A percentile compares a stretch with the other conserved stretches of the same genome.
These are phyloP conservation scores for Kurtzmaniella quercitrusa DNA, from an alignment of 1,139 yeast genomes.

Conservation along the genomic window DNA sequence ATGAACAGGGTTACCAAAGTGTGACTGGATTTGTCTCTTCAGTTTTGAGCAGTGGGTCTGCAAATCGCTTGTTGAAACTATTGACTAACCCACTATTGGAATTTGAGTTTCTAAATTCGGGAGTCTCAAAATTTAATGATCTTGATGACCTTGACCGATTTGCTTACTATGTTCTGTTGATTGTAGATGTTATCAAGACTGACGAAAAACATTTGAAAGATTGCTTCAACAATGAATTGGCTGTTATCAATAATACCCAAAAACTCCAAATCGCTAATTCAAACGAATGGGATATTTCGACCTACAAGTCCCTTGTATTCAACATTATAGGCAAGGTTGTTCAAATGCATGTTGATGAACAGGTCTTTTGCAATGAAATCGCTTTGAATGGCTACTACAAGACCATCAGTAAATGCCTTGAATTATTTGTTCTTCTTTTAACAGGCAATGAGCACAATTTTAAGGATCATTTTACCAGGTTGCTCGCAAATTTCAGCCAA, in stretches of 20 bases:
- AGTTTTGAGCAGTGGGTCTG: constrained; percentile 50
- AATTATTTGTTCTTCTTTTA: constrained; percentile 40
- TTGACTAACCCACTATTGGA: constrained; percentile 48
- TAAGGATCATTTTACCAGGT: constrained; percentile 28
- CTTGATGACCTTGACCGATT: constrained; percentile 58
- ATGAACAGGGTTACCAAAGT: constrained; percentile 17
- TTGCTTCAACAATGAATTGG: constrained; percentile 51
- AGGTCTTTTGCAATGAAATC: constrained; percentile 15
- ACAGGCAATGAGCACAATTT: constrained; percentile 58
- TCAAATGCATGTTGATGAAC: constrained; percentile 24
- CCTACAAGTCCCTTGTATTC: constrained; percentile 56
- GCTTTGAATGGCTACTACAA: constrained; percentile 22
- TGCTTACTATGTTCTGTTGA: constrained; percentile 50
- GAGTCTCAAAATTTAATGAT: constrained; percentile 6
- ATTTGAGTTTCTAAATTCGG: constrained; percentile 24
- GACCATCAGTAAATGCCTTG: constrained; percentile 31
- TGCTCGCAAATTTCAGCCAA: constrained; percentile 27
- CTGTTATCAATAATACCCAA: constrained; percentile 47
- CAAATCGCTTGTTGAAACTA: constrained; percentile 57
- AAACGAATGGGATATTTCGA: constrained; percentile 53
- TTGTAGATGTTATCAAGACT: constrained; percentile 48
- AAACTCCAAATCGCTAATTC: constrained; percentile 30
- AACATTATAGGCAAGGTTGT: constrained; percentile 45
- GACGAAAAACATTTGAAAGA: constrained; percentile 41
- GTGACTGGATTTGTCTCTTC: constrained; percentile 53